Evolutionary conservation across 2,329 filamentous ascomycete genomes (phyloP), one percentile per base, ranked within the genome.

Genomic region (Podosphaera fusca): DNA sequence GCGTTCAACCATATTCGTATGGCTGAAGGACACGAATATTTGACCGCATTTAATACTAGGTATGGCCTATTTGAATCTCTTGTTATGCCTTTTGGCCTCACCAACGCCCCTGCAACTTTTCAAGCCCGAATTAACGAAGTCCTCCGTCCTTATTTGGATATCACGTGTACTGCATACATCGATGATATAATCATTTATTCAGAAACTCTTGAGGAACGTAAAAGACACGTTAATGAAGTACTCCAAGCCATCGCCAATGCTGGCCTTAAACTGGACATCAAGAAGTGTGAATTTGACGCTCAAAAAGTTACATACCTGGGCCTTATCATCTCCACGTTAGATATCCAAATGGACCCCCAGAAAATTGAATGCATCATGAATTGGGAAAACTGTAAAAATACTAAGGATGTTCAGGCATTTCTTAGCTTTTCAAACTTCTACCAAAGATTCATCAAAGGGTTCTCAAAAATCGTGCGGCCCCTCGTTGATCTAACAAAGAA

Each of bases 281-380:
- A 36, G 29, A 58, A 58, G 38, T 58, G 29, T 30, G 40, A 57
- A 42, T 57, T 57, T 42, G n/a, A 42, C 30, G 35, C 53, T 21
- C 21, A 21, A 21, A 21, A 21, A 21, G 21, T 21, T 21, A 21
- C 21, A 21, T 21, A 21, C 21, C 21, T 21, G 21, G 21, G 21
- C 21, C 21, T 21, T 21, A 21, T 21, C 21, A 21, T 21, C 21
- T 21, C 21, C 21, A 21, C 21, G 21, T 21, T 21, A 21, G 21
- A 21, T 21, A 21, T 21, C 21, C 21, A 21, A 21, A 21, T 21
- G 21, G 21, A 21, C 21, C 21, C 21, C 21, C 21, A 21, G 21
- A 21, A 21, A 21, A 21, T 21, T 21, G 21, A 21, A 21, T 21
- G 21, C 21, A 21, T 21, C 21, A 21, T 21, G 21, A 21, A 21